Percentiles rank a stretch among this genome's conserved stretches.
These are phyloP conservation scores for Rhizophagus sp. DNA, from an alignment of 192 early-diverging fungal species.

Conservation along the genomic window DNA sequence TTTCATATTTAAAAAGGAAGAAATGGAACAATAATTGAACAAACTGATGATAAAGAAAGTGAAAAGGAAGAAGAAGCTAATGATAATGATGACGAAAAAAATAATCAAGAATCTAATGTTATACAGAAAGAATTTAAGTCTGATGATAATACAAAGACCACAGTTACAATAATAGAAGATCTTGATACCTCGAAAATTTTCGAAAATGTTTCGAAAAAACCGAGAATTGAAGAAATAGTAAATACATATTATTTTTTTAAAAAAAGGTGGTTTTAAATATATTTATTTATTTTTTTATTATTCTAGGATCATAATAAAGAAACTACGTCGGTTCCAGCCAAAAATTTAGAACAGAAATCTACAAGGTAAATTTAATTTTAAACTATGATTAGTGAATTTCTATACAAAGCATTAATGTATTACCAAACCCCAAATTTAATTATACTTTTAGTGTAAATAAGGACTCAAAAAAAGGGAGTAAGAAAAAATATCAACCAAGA, in stretches of 20 bases:
- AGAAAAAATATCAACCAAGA: not conserved
- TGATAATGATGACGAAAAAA: not conserved
- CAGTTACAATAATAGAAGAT: slow-evolving; percentile 24
- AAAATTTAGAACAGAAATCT: not conserved
- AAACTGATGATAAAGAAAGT: not conserved
- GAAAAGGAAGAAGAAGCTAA: not conserved
- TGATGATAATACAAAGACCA: not conserved
- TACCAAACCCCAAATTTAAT: too few relatives aligned
- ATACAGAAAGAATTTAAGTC: not conserved
- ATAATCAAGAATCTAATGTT: not conserved
- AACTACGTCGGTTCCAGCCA: not conserved
- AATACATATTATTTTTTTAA: not conserved
- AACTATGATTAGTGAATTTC: too few relatives aligned
- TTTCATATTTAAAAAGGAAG: not conserved
- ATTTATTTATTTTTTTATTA: not conserved
- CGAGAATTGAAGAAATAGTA: not conserved
- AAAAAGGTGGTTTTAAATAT: too few relatives aligned
- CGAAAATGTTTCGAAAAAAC: not conserved
- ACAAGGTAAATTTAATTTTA: not conserved
- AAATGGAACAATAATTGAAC: not conserved
- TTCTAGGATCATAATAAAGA: not conserved
- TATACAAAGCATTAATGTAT: too few relatives aligned
- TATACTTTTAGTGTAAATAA: not conserved
- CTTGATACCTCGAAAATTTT: slow-evolving; percentile 6
- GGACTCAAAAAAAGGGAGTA: not conserved